Conservation (phyloP, 2,329 filamentous ascomycete genomes). For the Eurotiales sp. region DNA sequence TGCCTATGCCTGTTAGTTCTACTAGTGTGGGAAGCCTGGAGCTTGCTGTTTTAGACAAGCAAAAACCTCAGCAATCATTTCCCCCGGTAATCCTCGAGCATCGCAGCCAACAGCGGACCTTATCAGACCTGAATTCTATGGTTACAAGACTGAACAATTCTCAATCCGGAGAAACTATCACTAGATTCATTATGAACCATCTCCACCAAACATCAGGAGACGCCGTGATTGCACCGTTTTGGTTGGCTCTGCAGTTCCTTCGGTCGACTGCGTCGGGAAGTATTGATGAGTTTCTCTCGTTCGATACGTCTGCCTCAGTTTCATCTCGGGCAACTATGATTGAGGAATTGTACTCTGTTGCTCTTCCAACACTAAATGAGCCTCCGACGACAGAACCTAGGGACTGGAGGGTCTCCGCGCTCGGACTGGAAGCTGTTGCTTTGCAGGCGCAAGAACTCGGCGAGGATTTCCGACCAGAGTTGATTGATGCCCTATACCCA, state of each 20-base stretch:
- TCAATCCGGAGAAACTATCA: constrained; percentile 48
- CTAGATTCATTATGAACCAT: constrained; percentile 62
- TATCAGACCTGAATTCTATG: constrained; percentile 58
- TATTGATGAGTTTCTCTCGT: constrained; percentile 65
- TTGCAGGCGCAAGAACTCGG: constrained; percentile 67
- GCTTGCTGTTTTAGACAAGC: constrained; percentile 25
- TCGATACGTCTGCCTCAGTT: constrained; percentile 30
- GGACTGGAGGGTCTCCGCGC: constrained; percentile 71
- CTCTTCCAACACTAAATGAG: constrained; percentile 39
- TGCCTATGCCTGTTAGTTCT: constrained; percentile 26
- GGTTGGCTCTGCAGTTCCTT: constrained; percentile 72
- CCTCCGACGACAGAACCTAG: constrained; percentile 32
- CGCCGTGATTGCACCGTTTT: constrained; percentile 67
- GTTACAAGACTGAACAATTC: constrained; percentile 54
- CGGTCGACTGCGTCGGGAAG: constrained; percentile 50
- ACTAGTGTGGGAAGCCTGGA: constrained; percentile 21
- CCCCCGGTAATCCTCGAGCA: constrained; percentile 59
- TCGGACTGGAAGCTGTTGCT: constrained; percentile 77
- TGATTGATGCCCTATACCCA: constrained; percentile 89
- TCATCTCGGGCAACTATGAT: constrained; percentile 33
- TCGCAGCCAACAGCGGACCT: constrained; percentile 63
- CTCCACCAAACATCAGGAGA: constrained; percentile 57
- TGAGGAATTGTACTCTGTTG: constrained; percentile 43
- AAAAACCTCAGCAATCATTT: constrained; percentile 43
- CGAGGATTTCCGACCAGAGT: constrained; percentile 70